Conservation (phyloP, 805 yeast genomes). For the Starmera quercuum region DNA sequence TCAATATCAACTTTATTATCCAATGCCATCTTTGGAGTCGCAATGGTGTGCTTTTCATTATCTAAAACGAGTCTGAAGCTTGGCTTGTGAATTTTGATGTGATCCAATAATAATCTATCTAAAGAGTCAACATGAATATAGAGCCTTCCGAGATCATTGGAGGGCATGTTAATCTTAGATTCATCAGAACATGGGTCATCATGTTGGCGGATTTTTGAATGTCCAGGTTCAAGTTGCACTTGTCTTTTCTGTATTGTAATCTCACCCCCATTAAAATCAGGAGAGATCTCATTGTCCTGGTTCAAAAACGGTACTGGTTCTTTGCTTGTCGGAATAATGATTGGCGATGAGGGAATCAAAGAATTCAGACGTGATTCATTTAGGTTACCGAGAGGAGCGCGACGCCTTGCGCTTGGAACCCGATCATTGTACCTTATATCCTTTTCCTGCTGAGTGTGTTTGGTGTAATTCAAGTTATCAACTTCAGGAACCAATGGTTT, state of each 20-base stretch:
- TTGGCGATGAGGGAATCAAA: not conserved
- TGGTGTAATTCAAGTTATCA: constrained; percentile 4
- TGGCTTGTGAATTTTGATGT: constrained; percentile 34
- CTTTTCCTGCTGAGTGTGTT: constrained; percentile 4
- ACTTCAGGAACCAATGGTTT: constrained; percentile 9
- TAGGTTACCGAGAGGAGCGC: constrained; percentile 14
- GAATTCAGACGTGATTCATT: constrained; percentile 9
- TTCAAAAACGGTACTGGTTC: not conserved
- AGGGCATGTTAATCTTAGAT: constrained; percentile 20
- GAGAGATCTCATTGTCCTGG: not conserved
- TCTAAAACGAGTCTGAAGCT: constrained; percentile 45
- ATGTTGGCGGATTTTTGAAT: constrained; percentile 1
- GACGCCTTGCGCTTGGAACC: constrained; percentile 4
- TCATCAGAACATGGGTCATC: not conserved
- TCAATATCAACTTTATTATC: constrained; percentile 31
- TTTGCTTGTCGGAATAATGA: not conserved
- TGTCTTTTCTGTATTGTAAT: constrained; percentile 6
- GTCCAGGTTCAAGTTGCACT: not conserved
- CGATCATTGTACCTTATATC: constrained; percentile 1
- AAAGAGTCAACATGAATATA: constrained; percentile 41
- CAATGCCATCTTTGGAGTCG: constrained; percentile 45
- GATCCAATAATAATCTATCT: constrained; percentile 37
- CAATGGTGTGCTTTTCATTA: constrained; percentile 74
- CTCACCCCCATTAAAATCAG: constrained; percentile 2
- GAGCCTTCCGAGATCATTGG: constrained; percentile 34